Percentiles rank a stretch among this genome's conserved stretches.
These are phyloP conservation scores for Calonectria fujianensis DNA, from an alignment of 2,329 filamentous ascomycete species.

Conservation along the genomic window DNA sequence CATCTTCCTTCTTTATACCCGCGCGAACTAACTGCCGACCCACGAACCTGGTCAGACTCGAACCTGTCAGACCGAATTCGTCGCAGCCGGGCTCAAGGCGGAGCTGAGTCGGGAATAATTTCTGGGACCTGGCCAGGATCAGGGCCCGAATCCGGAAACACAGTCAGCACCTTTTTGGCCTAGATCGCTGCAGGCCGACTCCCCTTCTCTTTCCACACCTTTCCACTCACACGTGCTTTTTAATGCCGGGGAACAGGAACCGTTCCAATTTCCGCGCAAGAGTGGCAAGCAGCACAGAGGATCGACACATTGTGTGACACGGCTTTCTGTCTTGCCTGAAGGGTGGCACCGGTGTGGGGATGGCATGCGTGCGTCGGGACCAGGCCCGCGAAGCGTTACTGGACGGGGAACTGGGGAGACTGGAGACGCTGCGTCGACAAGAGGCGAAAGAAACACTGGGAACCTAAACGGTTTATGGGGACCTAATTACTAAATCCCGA, in stretches of 20 bases:
- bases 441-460: neutral
- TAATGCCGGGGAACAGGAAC: neutral
- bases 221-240: neutral
- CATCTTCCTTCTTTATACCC: neutral
- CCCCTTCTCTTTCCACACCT: neutral
- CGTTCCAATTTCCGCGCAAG: slow-evolving; percentile 9
- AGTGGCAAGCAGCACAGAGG: slow-evolving; percentile 4
- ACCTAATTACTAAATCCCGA: neutral
- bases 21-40: neutral
- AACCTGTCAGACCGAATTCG: slow-evolving; percentile 6
- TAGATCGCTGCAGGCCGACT: slow-evolving; percentile 1
- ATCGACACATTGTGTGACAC: slow-evolving; percentile 1
- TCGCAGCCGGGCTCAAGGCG: slow-evolving; percentile 13
- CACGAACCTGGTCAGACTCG: neutral
- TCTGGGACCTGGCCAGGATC: slow-evolving; percentile 16
- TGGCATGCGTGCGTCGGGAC: neutral
- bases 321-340: neutral
- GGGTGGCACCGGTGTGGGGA: neutral
- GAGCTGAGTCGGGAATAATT: slow-evolving; percentile 24
- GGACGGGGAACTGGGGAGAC: too few relatives aligned
- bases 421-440: neutral
- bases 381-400: neutral
- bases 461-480: neutral
- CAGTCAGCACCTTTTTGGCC: slow-evolving; percentile 10
- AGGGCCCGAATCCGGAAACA: slow-evolving; percentile 2